These are phyloP conservation scores for Nothophytophthora sp. DNA, from an alignment of 352 stramenopile species.

Conservation along the genomic window DNA sequence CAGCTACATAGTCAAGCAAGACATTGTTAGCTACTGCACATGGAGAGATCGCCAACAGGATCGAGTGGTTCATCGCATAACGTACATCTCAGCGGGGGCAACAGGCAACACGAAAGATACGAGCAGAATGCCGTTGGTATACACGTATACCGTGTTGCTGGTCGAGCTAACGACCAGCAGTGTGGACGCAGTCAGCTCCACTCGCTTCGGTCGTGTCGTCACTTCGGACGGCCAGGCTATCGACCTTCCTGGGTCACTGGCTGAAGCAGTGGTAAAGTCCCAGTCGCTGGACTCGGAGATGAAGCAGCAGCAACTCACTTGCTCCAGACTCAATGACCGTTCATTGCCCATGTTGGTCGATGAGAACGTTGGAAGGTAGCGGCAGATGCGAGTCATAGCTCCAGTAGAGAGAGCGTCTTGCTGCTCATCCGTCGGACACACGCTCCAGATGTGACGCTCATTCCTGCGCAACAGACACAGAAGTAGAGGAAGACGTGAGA, in stretches of 20 bases:
- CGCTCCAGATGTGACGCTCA: constrained; percentile 18
- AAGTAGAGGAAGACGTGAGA: too few relatives aligned
- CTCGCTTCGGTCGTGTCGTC: background rate
- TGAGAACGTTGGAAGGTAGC: constrained; percentile 15
- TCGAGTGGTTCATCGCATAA: too few relatives aligned
- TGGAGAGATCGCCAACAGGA: too few relatives aligned
- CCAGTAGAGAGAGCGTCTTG: background rate
- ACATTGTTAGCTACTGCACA: too few relatives aligned
- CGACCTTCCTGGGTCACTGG: background rate
- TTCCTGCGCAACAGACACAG: constrained; percentile 1
- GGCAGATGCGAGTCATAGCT: constrained; percentile 5
- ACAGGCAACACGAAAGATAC: constrained; percentile 45
- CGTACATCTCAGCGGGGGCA: constrained; percentile 50
- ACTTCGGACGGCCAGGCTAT: constrained; percentile 5
- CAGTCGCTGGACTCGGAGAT: constrained; percentile 21
- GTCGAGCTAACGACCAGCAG: constrained; percentile 50
- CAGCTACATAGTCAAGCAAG: too few relatives aligned
- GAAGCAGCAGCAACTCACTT: constrained; percentile 33
- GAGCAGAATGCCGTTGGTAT: constrained; percentile 44
- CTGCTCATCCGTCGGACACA: constrained; percentile 12
- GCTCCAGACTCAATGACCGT: constrained; percentile 3
- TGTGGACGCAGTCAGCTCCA: constrained; percentile 19
- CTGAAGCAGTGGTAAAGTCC: constrained; percentile 11
- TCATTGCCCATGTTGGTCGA: background rate
- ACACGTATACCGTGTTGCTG: constrained; percentile 43